Conservation (phyloP, 106 monocot genomes). For the Allium fistulosum region DNA sequence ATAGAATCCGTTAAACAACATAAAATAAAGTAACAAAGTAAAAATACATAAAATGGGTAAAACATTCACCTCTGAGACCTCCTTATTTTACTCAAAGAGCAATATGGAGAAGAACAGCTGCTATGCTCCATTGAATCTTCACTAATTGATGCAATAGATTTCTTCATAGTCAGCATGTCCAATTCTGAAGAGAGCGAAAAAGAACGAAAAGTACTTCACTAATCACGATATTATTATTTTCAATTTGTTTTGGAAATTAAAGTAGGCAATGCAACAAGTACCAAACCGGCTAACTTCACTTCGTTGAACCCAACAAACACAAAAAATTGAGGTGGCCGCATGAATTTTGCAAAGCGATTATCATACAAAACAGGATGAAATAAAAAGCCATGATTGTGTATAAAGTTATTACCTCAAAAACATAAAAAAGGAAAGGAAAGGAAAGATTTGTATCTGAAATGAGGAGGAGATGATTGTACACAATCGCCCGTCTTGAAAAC, state of each 20-base stretch:
- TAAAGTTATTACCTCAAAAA: background rate
- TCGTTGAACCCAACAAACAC: background rate
- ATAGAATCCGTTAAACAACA: background rate
- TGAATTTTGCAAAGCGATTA: background rate
- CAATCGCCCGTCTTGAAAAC: background rate
- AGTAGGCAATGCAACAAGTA: background rate
- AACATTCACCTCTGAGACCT: constrained; percentile 11
- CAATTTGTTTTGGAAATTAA: background rate
- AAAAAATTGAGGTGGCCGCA: background rate
- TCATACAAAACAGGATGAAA: background rate
- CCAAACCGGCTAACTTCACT: background rate
- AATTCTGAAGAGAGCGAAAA: background rate
- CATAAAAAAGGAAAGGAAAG: background rate
- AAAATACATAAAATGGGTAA: background rate
- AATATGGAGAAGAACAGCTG: background rate
- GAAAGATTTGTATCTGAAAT: background rate
- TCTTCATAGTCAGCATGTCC: constrained; percentile 6
- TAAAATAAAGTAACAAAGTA: background rate
- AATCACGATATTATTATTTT: background rate
- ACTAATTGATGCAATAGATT: background rate
- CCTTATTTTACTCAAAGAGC: background rate
- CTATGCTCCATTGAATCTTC: background rate
- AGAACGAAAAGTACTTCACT: background rate
- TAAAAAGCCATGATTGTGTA: background rate
- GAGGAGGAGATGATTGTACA: background rate